phyloP scores from a whole-genome alignment of 176 grass and related monocot genomes.

The Aegilops bicornis region DNA sequence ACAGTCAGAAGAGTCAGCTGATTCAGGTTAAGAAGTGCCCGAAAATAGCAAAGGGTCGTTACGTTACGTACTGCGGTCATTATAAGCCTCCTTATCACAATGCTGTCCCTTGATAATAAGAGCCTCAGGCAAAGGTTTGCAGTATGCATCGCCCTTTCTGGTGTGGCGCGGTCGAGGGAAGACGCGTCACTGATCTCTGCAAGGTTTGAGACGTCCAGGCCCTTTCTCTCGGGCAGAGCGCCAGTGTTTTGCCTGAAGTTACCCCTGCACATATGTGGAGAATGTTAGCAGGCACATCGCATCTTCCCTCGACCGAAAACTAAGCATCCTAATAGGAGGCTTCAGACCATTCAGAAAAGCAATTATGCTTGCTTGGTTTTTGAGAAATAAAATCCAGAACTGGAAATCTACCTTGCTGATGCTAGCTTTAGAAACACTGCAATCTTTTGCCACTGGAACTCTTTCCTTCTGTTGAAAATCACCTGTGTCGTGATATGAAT shows the following conservation, averaged over 20 bases:
- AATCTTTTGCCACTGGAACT: slow-evolving; percentile 72
- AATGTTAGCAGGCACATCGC: background rate
- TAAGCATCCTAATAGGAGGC: background rate
- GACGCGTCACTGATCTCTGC: slow-evolving; percentile 29
- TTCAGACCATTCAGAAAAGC: background rate
- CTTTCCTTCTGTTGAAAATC: slow-evolving; percentile 68
- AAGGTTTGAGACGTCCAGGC: slow-evolving; percentile 7
- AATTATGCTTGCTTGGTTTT: background rate
- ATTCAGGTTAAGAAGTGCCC: background rate
- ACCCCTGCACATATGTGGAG: slow-evolving; percentile 29
- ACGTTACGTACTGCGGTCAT: slow-evolving; percentile 57
- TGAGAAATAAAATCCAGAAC: background rate
- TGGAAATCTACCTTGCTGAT: slow-evolving; percentile 42
- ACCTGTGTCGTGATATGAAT: slow-evolving; percentile 29
- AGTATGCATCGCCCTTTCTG: slow-evolving; percentile 34
- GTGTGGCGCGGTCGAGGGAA: slow-evolving; percentile 13
- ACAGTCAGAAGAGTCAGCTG: background rate
- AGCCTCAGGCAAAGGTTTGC: slow-evolving; percentile 56
- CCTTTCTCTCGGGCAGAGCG: slow-evolving; percentile 31
- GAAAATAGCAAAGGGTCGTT: background rate
- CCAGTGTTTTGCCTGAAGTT: slow-evolving; percentile 33
- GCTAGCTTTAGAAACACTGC: slow-evolving; percentile 48
- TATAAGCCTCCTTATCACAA: slow-evolving; percentile 62
- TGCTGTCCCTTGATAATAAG: slow-evolving; percentile 51
- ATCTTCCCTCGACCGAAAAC: background rate